phyloP scores from a whole-genome alignment of 306 rosid genomes.

The Cucumis cinereus region DNA sequence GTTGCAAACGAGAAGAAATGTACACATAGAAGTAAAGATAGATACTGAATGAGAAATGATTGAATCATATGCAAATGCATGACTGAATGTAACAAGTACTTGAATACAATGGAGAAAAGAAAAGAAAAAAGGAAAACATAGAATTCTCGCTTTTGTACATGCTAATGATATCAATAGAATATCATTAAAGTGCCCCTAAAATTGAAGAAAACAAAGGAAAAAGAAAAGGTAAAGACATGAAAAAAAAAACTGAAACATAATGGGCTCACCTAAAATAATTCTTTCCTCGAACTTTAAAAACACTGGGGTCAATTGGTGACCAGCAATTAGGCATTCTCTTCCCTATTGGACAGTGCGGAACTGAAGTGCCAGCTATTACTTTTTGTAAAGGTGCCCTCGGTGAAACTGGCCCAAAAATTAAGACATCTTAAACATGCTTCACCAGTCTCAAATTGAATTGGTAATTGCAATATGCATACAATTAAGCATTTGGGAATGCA shows the following conservation, averaged over 20 bases:
- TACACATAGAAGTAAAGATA: not conserved
- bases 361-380: conserved; percentile 53
- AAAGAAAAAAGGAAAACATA: not conserved
- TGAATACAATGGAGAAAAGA: conserved; percentile 1
- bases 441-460: not conserved
- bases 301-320: conserved; percentile 74
- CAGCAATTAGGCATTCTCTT: conserved; percentile 66
- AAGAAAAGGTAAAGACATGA: not conserved
- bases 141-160: not conserved
- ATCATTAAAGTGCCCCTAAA: not conserved
- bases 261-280: conserved; percentile 55
- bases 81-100: conserved; percentile 11
- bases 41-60: not conserved
- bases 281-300: conserved; percentile 80
- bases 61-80: not conserved
- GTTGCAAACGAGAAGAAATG: not conserved
- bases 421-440: not conserved
- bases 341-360: conserved; percentile 53
- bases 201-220: not conserved
- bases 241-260: not conserved
- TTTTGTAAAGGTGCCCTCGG: conserved; percentile 52
- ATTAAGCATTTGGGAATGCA: not conserved
- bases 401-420: conserved; percentile 44
- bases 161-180: not conserved
- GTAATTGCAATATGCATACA: not conserved